Evolutionary conservation across 371 early-diverging fungal genomes (phyloP).

Genomic region (Entomophthora muscae): DNA sequence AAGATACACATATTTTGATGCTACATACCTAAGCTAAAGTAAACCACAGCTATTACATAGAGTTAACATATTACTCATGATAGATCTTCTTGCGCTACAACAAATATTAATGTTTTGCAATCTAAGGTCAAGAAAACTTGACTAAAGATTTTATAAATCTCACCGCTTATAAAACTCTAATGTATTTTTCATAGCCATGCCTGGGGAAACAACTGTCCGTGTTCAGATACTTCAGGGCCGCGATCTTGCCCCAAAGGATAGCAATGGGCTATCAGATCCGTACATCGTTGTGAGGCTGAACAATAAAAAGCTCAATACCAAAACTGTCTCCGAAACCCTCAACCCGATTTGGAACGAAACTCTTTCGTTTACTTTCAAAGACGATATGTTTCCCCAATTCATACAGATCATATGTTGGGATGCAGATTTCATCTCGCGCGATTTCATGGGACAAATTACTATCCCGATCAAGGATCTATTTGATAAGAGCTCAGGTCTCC

Average conservation of each 20-base stretch:
- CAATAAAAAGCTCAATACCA: slow-evolving; percentile 19
- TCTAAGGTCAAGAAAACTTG: too few relatives aligned
- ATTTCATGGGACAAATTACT: slow-evolving; percentile 39
- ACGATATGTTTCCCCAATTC: slow-evolving; percentile 20
- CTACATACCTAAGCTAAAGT: too few relatives aligned
- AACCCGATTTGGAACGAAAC: slow-evolving; percentile 57
- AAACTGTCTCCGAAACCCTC: slow-evolving; percentile 40
- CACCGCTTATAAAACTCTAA: too few relatives aligned
- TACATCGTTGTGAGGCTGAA: slow-evolving; percentile 9
- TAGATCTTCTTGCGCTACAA: too few relatives aligned
- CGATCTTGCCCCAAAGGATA: slow-evolving; percentile 13
- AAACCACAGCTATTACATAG: too few relatives aligned
- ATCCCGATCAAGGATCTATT: slow-evolving; percentile 35
- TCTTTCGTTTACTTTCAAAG: slow-evolving; percentile 37
- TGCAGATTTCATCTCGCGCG: slow-evolving; percentile 33
- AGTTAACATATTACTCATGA: too few relatives aligned
- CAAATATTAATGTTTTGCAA: too few relatives aligned
- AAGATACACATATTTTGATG: too few relatives aligned
- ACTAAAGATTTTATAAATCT: too few relatives aligned
- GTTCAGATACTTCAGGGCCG: slow-evolving; percentile 10
- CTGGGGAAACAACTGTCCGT: slow-evolving; percentile 3
- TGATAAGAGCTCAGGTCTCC: slow-evolving; percentile 18
- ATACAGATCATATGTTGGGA: slow-evolving; percentile 37
- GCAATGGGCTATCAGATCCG: slow-evolving; percentile 14
- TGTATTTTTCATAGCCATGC: too few relatives aligned